Conservation (phyloP, 768 basidiomycete genomes). For the Agrocybe pediades region DNA sequence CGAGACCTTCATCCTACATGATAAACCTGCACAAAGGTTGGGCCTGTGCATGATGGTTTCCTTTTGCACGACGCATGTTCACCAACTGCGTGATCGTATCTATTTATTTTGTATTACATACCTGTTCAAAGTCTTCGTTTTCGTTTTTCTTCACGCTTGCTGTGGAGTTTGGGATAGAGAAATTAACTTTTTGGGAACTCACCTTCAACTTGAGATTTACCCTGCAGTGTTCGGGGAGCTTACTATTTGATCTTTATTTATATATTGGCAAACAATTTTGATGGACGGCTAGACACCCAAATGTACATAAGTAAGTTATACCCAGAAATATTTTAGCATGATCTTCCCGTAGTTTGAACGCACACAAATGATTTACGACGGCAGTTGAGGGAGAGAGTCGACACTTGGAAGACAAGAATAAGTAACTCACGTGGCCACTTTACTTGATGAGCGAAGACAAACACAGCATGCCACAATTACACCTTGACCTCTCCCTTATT, state of each 20-base stretch:
- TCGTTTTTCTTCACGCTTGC: neutral
- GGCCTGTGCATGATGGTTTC: neutral
- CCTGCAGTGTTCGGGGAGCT: neutral
- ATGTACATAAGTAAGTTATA: too few species aligned
- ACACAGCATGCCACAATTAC: too few species aligned
- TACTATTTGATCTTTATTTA: neutral
- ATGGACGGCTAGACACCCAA: too few species aligned
- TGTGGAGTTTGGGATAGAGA: neutral
- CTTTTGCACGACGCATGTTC: neutral
- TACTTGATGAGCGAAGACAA: neutral
- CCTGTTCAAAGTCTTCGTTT: neutral
- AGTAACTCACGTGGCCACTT: too few species aligned
- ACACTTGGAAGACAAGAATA: too few species aligned
- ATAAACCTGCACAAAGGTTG: neutral
- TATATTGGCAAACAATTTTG: too few species aligned
- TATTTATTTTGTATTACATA: neutral
- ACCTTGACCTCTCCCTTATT: neutral
- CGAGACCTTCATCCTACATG: conserved; percentile 34
- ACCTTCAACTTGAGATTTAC: too few species aligned
- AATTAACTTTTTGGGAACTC: neutral
- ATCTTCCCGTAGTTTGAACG: too few species aligned
- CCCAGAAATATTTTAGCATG: too few species aligned
- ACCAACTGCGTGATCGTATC: neutral
- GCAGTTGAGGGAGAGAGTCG: too few species aligned
- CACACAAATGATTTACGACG: too few species aligned